Conservation (phyloP, 371 early-diverging fungal species). For the Rhizopus delemar region DNA sequence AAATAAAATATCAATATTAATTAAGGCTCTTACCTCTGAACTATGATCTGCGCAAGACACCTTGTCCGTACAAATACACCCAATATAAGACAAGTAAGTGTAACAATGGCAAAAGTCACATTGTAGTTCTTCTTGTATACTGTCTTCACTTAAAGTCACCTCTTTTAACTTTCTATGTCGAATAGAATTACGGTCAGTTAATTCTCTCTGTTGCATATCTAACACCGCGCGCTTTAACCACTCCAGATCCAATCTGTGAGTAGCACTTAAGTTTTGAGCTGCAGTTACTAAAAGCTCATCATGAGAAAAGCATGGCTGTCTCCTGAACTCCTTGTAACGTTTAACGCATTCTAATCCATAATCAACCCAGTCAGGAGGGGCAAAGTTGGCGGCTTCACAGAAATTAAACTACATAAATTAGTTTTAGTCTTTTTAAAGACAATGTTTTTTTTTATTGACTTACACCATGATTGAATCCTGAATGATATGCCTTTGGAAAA, state of each 20-base stretch:
- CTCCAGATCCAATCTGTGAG: slow-evolving; percentile 34
- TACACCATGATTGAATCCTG: slow-evolving; percentile 96
- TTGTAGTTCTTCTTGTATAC: slow-evolving; percentile 60
- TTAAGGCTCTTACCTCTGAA: slow-evolving; percentile 44
- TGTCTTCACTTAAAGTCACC: slow-evolving; percentile 33
- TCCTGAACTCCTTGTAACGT: slow-evolving; percentile 76
- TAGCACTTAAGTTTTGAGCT: slow-evolving; percentile 44
- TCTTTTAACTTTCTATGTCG: slow-evolving; percentile 42
- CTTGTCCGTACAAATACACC: slow-evolving; percentile 64
- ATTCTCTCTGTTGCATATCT: slow-evolving; percentile 63
- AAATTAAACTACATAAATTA: slow-evolving; percentile 72
- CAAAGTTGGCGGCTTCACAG: slow-evolving; percentile 97
- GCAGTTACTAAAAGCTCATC: slow-evolving; percentile 82
- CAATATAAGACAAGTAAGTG: slow-evolving; percentile 68
- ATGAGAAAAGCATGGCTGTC: slow-evolving; percentile 91
- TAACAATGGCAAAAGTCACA: slow-evolving; percentile 74
- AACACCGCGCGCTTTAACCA: slow-evolving; percentile 62
- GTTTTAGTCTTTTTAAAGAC: background rate
- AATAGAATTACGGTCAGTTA: slow-evolving; percentile 49
- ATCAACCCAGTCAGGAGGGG: slow-evolving; percentile 87
- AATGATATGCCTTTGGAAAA: slow-evolving; percentile 94
- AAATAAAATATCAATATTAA: background rate
- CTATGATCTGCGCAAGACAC: slow-evolving; percentile 68
- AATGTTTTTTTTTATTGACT: slow-evolving; percentile 14
- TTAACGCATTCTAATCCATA: slow-evolving; percentile 78